Conservation (phyloP, 805 yeast species). For the Starmerella potacharoeniae region DNA sequence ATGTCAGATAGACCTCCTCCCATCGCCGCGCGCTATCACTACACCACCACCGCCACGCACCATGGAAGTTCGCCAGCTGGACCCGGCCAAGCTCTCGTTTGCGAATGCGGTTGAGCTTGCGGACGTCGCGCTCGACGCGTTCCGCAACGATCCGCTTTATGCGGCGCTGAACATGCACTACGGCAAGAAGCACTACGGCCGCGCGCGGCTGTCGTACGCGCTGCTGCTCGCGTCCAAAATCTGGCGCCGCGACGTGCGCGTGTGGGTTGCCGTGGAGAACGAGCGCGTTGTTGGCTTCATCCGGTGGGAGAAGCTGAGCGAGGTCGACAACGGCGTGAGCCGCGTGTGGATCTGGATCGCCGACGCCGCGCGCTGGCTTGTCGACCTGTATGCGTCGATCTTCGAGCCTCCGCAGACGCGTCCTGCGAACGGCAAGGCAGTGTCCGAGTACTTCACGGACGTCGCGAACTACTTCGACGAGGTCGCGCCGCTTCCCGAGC, state of each 20-base stretch:
- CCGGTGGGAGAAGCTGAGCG: conserved; percentile 1
- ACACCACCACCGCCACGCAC: background rate
- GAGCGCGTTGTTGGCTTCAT: background rate
- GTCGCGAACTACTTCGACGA: background rate
- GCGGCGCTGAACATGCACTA: background rate
- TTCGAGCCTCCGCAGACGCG: background rate
- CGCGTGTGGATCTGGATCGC: background rate
- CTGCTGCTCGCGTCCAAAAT: background rate
- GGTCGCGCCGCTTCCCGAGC: background rate
- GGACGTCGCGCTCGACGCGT: background rate
- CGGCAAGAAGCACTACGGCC: background rate
- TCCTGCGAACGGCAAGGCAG: background rate
- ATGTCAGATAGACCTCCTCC: background rate
- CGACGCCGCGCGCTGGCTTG: background rate
- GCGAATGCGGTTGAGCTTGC: background rate
- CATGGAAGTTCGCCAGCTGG: background rate
- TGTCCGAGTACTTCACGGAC: background rate
- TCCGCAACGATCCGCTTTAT: conserved; percentile 1
- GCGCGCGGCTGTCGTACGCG: background rate
- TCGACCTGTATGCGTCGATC: background rate
- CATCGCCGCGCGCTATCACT: no score
- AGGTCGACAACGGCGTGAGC: background rate
- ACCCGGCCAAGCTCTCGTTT: background rate
- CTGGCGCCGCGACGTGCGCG: background rate
- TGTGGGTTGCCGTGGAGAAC: background rate